phyloP scores from a whole-genome alignment of 1,284 basidiomycete species.

The Golubevia sp. region DNA sequence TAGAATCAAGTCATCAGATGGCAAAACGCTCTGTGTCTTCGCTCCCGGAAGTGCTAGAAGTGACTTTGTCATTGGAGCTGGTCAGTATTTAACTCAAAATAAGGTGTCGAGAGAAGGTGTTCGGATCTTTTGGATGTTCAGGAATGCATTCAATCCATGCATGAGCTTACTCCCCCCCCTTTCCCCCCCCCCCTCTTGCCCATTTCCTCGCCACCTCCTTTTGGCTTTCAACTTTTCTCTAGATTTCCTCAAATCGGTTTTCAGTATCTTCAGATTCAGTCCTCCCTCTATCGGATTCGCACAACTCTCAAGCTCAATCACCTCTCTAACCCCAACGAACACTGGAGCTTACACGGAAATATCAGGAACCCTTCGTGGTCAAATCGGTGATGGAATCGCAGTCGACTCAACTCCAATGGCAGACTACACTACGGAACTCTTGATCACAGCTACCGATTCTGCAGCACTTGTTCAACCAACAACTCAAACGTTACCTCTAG shows the following conservation, averaged over 20 bases:
- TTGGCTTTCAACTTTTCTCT: no score
- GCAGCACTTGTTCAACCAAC: background rate
- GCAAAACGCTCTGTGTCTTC: background rate
- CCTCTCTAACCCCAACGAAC: background rate
- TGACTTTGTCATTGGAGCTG: background rate
- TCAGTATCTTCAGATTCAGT: no score
- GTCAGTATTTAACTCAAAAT: no score
- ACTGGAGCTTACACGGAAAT: background rate
- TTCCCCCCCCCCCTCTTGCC: no score
- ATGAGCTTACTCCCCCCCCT: no score
- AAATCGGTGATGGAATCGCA: background rate
- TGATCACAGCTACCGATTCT: background rate
- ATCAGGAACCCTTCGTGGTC: background rate
- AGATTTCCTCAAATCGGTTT: no score
- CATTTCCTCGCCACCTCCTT: no score
- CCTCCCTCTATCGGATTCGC: background rate
- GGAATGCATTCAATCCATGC: no score
- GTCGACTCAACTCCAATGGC: background rate
- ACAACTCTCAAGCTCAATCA: background rate
- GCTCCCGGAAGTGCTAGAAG: background rate
- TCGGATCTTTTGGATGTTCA: no score
- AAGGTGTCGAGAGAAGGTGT: no score
- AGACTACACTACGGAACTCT: background rate
- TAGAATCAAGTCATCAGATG: background rate
- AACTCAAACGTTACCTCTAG: background rate